Base-by-base conservation (phyloP, 495 filamentous ascomycete genomes). In the Xylaria castorea region DNA sequence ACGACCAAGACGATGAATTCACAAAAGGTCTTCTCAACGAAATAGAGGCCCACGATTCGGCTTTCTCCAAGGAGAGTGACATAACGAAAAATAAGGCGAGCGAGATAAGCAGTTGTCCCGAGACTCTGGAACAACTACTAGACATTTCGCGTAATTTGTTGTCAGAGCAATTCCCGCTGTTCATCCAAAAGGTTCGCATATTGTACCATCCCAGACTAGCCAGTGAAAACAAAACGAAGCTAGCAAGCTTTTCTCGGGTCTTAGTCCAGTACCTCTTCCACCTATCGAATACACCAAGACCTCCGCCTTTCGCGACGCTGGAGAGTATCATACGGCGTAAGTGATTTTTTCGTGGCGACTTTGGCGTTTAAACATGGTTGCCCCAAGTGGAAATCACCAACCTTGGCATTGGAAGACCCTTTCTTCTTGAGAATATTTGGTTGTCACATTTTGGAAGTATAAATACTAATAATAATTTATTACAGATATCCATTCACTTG, bases 151-250 rank as follows among this genome's bases (percentile, higher is more conserved):
- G 88, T 71, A 82, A 82, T 42, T 83, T 94, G 42, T 75, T 90
- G 0, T 72, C 87, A 7, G 76, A 89, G 4, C 89, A 96, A 74
- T 79, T 95, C 0, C 92, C 94, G 8, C 91, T 89, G 1, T 88
- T 97, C n/a, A 84, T 98, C 53, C 94, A 95, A 77, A 88, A 94
- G 57, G 97, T 99, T 74, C 88, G 96, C 77, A 90, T 94, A 7
- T 81, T 97, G 14, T 91, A 98, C 77, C 93, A 98, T 75, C 92
- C 94, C n/a, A 94, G 95, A 75, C 86, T 98, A 51, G 87, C 89
- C 66, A 87, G 84, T 71, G 89, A 92, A 48, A 98, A 99, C 83
- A 98, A 97, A 79, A 86, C 85, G 58, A 94, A 92, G 75, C 88
- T 99, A 16, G 85, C 87, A 42, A 88, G 85, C 40, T 98, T 98